Base-by-base conservation (phyloP, 352 stramenopile species). In the Aphanomyces euteiches region DNA sequence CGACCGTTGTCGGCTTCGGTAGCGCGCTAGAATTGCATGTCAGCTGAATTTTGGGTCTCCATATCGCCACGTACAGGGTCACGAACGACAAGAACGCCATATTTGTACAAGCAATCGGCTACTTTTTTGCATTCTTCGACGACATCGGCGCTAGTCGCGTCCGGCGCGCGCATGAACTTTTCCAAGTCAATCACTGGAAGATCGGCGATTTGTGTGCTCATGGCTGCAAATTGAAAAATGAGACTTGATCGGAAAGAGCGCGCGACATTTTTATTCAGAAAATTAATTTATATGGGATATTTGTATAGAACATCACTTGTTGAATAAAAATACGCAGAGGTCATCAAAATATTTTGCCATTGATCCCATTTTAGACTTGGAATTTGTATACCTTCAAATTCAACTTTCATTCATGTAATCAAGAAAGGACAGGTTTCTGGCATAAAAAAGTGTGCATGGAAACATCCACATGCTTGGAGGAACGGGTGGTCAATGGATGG, bases 151-250 rank as follows among this genome's bases (percentile, higher is more conserved):
- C n/a, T 28, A 56, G 73, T 66, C 47, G 50, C 36, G 80, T 92
- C 82, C 57, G 79, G 78, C 5, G 82, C 89, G 64, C 72, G 66
- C 73, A 92, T 85, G 80, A 91, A 96, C 75, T 84, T 75, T 61
- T 87, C 77, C 60, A 96, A 76, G 78, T 95, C 85, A 71, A 96
- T 84, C 45, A 92, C 84, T 0, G 87, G 87, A 38, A 95, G 81
- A 37, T 61, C 54, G 40, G 54, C 57, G 40, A 47, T 56, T 19
- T 61, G 66, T 53, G 53, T 19, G 10, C 10, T 56, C 17, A 53
- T 61, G 54, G 54, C 12, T 2, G 17, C 3, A 61, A 61, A 61
- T 61, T 61, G 28, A 43, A 61, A 61, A 61, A 61, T 61, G 54
- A 17, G 15, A 28, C 28, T 28, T 2, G 28, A 28, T 28, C 2